These are phyloP conservation scores for Lipomyces anomalus DNA, from an alignment of 805 yeast species.

Conservation along the genomic window DNA sequence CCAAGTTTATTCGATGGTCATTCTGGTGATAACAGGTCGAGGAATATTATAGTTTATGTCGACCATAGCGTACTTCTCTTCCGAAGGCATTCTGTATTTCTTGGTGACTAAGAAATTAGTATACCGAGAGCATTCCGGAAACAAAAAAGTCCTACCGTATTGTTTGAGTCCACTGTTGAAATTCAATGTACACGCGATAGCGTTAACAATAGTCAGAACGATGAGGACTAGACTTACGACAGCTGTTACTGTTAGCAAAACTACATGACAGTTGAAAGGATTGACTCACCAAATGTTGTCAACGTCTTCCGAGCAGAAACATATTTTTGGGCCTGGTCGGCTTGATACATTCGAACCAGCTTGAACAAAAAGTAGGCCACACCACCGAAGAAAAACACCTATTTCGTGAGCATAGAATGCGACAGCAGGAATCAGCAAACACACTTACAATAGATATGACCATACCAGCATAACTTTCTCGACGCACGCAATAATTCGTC, in stretches of 20 bases:
- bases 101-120: too few relatives aligned
- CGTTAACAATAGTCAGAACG: constrained; percentile 33
- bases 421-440: too few relatives aligned
- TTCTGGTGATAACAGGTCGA: too few relatives aligned
- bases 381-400: constrained; percentile 38
- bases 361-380: constrained; percentile 45
- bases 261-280: background rate
- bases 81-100: too few relatives aligned
- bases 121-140: too few relatives aligned
- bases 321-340: constrained; percentile 39
- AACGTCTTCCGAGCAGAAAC: constrained; percentile 42
- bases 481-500: constrained; percentile 36
- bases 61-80: too few relatives aligned
- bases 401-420: too few relatives aligned
- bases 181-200: constrained; percentile 29
- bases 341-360: constrained; percentile 42
- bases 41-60: too few relatives aligned
- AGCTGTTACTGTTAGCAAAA: constrained; percentile 26
- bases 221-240: constrained; percentile 40
- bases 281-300: constrained; percentile 33
- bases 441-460: constrained; percentile 30
- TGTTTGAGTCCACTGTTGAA: constrained; percentile 30
- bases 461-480: constrained; percentile 35
- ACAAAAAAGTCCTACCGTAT: too few relatives aligned
- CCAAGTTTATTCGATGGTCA: too few relatives aligned